Base-by-base conservation (phyloP, 2,329 filamentous ascomycete genomes). In the Pseudogymnoascus sp. region DNA sequence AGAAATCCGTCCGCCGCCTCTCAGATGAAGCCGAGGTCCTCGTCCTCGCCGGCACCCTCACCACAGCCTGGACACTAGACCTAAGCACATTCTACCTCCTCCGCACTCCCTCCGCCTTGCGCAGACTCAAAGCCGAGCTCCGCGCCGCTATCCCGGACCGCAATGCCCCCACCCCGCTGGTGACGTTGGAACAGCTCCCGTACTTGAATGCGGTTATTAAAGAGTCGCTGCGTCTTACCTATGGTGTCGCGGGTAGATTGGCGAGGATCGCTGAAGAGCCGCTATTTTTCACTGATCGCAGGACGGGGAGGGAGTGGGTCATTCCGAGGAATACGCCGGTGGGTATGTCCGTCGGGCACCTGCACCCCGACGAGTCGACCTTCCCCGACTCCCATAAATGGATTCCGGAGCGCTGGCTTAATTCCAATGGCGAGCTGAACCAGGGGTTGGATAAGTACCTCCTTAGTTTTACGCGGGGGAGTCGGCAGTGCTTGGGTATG, bases 381-480 rank as follows among this genome's bases (percentile, higher is more conserved):
- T 77, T 74, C 61, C 69, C 77, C 0, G 69, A 78, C 1, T 73
- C 77, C 0, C 68, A 77, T 38, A 61, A 66, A 0, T 81, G 77
- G 62, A 60, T 65, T 2, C 78, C 78, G 0, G 75, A 79, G 45
- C 73, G 78, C 2, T 80, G 75, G 72, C 65, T 79, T 3, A 2
- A 60, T 12, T 18, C 14, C 2, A 18, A 60, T 2, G 58, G 58
- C 4, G n/a, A n/a, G 12, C 74, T 74, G 21, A 70, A 69, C 2
- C 72, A 71, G 49, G 66, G 69, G 1, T 63, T 78, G 0, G 74
- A 79, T 33, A 71, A 71, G 12, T 73, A 72, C 38, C 71, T 80
- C 38, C 69, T 79, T 11, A 62, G 75, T 2, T 81, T 80, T 63
- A 75, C 73, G 2, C 77, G 74, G 55, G 79, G 77, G 1, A 71